phyloP scores from a whole-genome alignment of 2,329 filamentous ascomycete genomes.

The Sphaerulina vaccinii region DNA sequence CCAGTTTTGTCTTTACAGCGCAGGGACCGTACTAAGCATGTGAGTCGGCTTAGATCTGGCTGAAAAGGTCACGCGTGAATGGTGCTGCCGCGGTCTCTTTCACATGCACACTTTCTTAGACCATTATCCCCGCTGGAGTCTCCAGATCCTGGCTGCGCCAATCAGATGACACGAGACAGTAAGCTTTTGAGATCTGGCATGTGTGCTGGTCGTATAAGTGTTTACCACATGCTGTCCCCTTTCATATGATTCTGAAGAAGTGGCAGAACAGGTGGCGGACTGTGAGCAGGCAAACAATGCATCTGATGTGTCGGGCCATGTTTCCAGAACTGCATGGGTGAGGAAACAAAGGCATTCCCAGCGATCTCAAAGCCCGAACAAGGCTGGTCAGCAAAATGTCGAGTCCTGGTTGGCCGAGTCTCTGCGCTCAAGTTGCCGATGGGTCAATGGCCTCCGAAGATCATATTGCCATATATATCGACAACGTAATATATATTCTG shows the following conservation, averaged over 20 bases:
- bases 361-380: conserved; percentile 8
- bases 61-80: conserved; percentile 1
- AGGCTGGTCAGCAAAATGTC: conserved; percentile 4
- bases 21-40: conserved; percentile 12
- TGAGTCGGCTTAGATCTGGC: conserved; percentile 1
- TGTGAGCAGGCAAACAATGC: no score
- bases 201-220: neutral
- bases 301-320: conserved; percentile 4
- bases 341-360: conserved; percentile 4
- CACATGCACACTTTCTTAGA: conserved; percentile 5
- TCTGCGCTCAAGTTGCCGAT: neutral
- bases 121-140: conserved; percentile 9
- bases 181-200: neutral
- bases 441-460: neutral
- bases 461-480: conserved; percentile 1
- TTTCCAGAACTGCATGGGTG: conserved; percentile 7
- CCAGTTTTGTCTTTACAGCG: conserved; percentile 3
- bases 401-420: neutral
- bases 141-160: neutral
- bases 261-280: neutral
- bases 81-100: conserved; percentile 4
- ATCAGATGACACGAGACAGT: conserved; percentile 6
- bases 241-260: neutral
- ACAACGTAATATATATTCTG: neutral
- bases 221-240: neutral